These are phyloP conservation scores for Dillenia suffruticosa DNA, from an alignment of 164 flowering plant genomes.

Conservation along the genomic window DNA sequence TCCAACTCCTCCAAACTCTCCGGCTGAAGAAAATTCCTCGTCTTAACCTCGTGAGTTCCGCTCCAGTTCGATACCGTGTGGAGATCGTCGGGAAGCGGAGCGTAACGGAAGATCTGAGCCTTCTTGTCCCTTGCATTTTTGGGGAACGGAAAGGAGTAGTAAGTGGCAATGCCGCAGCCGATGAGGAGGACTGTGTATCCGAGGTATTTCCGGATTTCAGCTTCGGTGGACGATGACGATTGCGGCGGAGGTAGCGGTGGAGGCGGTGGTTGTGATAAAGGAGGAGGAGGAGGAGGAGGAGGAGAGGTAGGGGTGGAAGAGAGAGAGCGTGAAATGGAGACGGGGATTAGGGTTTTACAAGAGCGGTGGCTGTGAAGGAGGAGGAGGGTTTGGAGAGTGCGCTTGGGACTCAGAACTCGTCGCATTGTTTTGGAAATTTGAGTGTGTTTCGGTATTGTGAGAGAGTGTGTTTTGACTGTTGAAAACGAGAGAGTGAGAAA, in stretches of 20 bases:
- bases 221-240: slow-evolving; percentile 35
- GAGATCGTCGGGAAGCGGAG: slow-evolving; percentile 90
- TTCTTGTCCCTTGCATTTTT: slow-evolving; percentile 85
- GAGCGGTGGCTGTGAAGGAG: slow-evolving; percentile 18
- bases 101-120: slow-evolving; percentile 85
- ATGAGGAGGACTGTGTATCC: slow-evolving; percentile 76
- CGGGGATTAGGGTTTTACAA: slow-evolving; percentile 1
- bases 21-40: slow-evolving; percentile 76
- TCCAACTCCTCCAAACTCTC: slow-evolving; percentile 63
- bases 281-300: slow-evolving; percentile 4
- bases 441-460: no score
- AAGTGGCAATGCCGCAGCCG: slow-evolving; percentile 83
- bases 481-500: no score
- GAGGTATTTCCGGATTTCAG: slow-evolving; percentile 76
- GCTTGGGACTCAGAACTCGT: slow-evolving; percentile 32
- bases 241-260: slow-evolving; percentile 20
- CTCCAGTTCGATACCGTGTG: slow-evolving; percentile 98
- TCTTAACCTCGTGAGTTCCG: slow-evolving; percentile 94
- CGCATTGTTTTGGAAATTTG: slow-evolving; percentile 24
- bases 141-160: slow-evolving; percentile 95
- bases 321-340: slow-evolving; percentile 4
- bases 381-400: slow-evolving; percentile 30
- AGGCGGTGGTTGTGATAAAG: slow-evolving; percentile 6
- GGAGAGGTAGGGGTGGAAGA: not conserved
- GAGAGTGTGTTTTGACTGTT: no score